A percentile compares a stretch with the other conserved stretches of the same genome.
Conservation (phyloP, 139 green algal genomes). For the Volvox reticuliferus region DNA sequence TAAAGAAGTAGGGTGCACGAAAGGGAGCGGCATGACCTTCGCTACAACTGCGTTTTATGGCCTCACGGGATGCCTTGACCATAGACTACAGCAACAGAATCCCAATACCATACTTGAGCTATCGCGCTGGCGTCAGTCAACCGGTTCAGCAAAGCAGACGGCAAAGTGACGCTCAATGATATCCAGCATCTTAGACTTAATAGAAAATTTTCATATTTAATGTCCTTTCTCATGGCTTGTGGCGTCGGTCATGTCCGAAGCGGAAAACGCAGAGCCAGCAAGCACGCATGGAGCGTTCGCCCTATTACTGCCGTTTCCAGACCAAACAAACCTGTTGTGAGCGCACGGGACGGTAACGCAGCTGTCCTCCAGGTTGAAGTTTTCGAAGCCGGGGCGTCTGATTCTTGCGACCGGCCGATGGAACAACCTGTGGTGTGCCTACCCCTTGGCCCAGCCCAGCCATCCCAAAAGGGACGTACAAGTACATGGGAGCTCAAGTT, state of each 20-base stretch:
- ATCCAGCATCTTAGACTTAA: not conserved
- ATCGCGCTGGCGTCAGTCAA: too few species aligned
- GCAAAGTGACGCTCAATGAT: not conserved
- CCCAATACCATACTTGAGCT: too few species aligned
- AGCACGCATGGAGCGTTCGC: not conserved
- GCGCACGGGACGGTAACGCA: not conserved
- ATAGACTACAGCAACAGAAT: too few species aligned
- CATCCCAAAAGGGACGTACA: not conserved
- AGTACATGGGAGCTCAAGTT: not conserved
- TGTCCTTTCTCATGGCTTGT: not conserved
- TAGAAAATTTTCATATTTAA: not conserved
- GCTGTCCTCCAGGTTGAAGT: not conserved
- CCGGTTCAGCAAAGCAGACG: not conserved
- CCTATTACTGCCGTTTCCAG: too few species aligned
- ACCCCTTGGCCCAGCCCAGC: not conserved
- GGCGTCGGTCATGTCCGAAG: not conserved
- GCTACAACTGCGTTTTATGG: too few species aligned
- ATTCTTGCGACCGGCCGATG: not conserved
- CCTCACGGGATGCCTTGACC: too few species aligned
- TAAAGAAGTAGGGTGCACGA: too few species aligned
- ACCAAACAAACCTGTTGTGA: constrained; percentile 2
- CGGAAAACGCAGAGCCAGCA: not conserved
- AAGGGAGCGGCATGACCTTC: too few species aligned
- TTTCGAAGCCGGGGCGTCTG: not conserved
- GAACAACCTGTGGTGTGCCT: not conserved